Base-by-base conservation (phyloP, 345 rosid genomes). In the Gossypium raimondii region DNA sequence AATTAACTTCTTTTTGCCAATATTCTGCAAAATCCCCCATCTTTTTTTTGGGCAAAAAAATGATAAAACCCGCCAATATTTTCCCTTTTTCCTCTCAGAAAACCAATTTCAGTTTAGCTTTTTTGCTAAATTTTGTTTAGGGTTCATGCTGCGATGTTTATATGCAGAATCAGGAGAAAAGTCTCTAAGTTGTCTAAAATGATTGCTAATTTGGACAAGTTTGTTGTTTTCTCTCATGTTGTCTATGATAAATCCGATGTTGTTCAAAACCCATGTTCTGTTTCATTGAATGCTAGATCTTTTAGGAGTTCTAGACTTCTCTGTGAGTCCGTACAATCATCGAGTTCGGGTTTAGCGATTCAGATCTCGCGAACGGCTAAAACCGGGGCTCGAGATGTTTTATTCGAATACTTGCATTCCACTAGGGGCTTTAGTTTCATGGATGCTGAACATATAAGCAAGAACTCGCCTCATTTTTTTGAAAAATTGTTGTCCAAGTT, bases 371-470 rank as follows among this genome's bases (percentile, higher is more conserved):
- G 90, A 34, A 55, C 43, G 12, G 81, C 78, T 44, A 87, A 82
- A 78, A 80, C 77, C 17, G 86, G 83, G 74, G 94, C 92, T 66
- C 93, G 86, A 44, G 81, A 22, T 45, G 94, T 82, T 57, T 86
- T 93, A 18, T 89, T 89, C 69, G 95, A 93, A 60, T 93, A 93
- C 87, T 87, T 92, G 84, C 90, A 89, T 80, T 57, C 34, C 73
- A 89, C 96, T 63, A 87, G 98, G 83, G 82, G 84, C 82, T 58
- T 85, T 38, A 75, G 81, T 64, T 87, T 79, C 69, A 43, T 79
- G 6, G 98, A 92, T 73, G 97, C 96, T 24, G 98, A 93, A 74
- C 87, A 93, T 85, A 89, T 93, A 25, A 92, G 97, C 75, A 87
- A 83, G 87, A 93, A 90, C 73, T 90, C 92, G 0, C 98, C 94